A percentile compares a stretch with the other conserved stretches of the same genome.
Conservation (phyloP, 2,329 filamentous ascomycete species). For the Cercospora sp. region DNA sequence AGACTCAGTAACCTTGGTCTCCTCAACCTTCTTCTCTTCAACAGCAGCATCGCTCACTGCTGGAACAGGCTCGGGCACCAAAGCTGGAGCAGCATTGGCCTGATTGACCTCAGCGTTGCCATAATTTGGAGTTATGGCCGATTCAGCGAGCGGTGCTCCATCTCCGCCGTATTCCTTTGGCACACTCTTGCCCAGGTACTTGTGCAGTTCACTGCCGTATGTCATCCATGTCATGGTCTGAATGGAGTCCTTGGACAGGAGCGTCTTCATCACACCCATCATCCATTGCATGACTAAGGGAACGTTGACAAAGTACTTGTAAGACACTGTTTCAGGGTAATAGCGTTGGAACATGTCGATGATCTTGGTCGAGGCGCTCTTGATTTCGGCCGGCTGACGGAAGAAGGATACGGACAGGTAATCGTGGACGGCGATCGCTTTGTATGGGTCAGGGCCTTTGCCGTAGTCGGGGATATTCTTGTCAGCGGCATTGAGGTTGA, state of each 20-base stretch:
- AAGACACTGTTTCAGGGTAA: conserved; percentile 83
- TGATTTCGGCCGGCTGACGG: conserved; percentile 74
- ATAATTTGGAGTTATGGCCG: conserved; percentile 46
- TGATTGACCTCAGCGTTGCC: conserved; percentile 11
- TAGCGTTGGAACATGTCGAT: conserved; percentile 78
- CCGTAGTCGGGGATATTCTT: conserved; percentile 69
- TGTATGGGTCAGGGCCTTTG: conserved; percentile 72
- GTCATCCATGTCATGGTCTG: conserved; percentile 53
- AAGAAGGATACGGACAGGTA: conserved; percentile 87
- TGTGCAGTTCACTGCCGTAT: conserved; percentile 66
- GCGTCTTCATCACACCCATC: conserved; percentile 50
- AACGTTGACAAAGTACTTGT: conserved; percentile 97
- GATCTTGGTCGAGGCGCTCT: conserved; percentile 73
- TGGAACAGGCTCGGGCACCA: conserved; percentile 5
- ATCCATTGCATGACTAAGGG: conserved; percentile 85
- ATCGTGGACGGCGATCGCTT: conserved; percentile 91
- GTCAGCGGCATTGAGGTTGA: conserved; percentile 69
- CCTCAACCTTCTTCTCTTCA: conserved; percentile 3
- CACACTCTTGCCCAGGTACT: conserved; percentile 65
- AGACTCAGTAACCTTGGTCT: neutral
- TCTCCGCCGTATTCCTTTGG: conserved; percentile 80
- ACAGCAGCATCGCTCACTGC: neutral
- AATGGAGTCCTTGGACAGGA: conserved; percentile 52
- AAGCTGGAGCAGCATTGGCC: conserved; percentile 5
- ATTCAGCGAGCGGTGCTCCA: conserved; percentile 53